These are phyloP conservation scores for Primulina huaijiensis DNA, from an alignment of 257 asterid species.

Conservation along the genomic window DNA sequence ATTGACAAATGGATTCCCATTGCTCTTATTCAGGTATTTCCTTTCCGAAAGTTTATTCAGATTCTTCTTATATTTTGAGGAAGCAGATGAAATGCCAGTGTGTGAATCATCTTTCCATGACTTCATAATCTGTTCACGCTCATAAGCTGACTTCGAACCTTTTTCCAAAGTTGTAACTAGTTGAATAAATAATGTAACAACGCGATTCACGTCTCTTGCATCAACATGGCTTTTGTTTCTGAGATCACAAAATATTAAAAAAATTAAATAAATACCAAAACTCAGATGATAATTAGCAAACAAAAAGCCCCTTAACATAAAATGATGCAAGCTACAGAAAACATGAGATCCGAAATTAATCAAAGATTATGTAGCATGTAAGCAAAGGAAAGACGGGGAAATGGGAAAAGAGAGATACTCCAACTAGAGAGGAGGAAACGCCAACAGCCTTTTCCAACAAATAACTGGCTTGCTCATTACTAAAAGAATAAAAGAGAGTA, in stretches of 20 bases:
- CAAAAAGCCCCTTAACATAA: neutral
- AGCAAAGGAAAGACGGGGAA: neutral
- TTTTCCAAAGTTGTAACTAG: slow-evolving; percentile 81
- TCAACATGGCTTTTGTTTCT: slow-evolving; percentile 67
- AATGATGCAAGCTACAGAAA: neutral
- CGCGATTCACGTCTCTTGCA: slow-evolving; percentile 60
- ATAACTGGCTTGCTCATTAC: neutral
- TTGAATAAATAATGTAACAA: slow-evolving; percentile 64
- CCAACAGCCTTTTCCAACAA: neutral
- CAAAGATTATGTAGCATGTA: neutral
- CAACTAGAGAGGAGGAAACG: neutral
- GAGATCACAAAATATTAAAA: slow-evolving; percentile 30
- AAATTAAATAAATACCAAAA: neutral
- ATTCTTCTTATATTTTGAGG: slow-evolving; percentile 68
- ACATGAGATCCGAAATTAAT: neutral
- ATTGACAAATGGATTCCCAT: slow-evolving; percentile 47
- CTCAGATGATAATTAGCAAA: neutral
- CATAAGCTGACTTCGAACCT: slow-evolving; percentile 48
- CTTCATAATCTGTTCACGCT: slow-evolving; percentile 54
- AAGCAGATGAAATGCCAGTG: slow-evolving; percentile 71
- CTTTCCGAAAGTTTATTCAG: slow-evolving; percentile 53
- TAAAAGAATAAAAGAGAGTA: neutral
- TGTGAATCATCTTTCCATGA: slow-evolving; percentile 74
- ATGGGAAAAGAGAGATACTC: neutral
- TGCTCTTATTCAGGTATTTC: slow-evolving; percentile 60